These are phyloP conservation scores for Diplodia intermedia DNA, from an alignment of 2,329 filamentous ascomycete genomes.

Conservation along the genomic window DNA sequence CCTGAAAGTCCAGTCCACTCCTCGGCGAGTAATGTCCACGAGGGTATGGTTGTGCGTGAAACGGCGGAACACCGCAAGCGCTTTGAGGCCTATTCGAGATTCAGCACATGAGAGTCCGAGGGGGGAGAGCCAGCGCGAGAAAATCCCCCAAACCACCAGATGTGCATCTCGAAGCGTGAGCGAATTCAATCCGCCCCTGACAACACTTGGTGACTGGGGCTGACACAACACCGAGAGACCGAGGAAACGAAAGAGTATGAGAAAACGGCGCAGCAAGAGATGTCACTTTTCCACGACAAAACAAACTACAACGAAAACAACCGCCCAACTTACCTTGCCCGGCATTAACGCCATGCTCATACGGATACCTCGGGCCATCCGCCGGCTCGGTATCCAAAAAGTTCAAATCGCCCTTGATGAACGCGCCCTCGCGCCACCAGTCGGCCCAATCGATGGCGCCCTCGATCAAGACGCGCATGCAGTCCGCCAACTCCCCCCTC, in stretches of 20 bases:
- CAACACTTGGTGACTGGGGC: neutral
- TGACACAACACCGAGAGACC: neutral
- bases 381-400: slow-evolving; percentile 37
- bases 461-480: slow-evolving; percentile 54
- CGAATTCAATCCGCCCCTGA: neutral
- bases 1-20: slow-evolving; percentile 56
- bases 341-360: slow-evolving; percentile 39
- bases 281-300: neutral
- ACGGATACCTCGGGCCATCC: slow-evolving; percentile 36
- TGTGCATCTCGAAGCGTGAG: neutral
- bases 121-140: neutral
- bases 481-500: slow-evolving; percentile 47
- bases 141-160: neutral
- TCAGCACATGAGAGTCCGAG: neutral
- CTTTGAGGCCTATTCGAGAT: slow-evolving; percentile 53
- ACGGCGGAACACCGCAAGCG: slow-evolving; percentile 54
- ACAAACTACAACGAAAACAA: neutral
- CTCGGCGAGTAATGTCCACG: slow-evolving; percentile 49
- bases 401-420: slow-evolving; percentile 40
- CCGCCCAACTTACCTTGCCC: slow-evolving; percentile 36
- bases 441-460: slow-evolving; percentile 44
- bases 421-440: slow-evolving; percentile 40
- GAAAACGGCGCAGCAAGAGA: neutral
- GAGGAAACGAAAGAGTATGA: too few species aligned
- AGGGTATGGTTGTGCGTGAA: slow-evolving; percentile 55